Percentiles rank a stretch among this genome's conserved stretches.
Conservation (phyloP, 257 asterid genomes). For the Buddleja alternifolia region DNA sequence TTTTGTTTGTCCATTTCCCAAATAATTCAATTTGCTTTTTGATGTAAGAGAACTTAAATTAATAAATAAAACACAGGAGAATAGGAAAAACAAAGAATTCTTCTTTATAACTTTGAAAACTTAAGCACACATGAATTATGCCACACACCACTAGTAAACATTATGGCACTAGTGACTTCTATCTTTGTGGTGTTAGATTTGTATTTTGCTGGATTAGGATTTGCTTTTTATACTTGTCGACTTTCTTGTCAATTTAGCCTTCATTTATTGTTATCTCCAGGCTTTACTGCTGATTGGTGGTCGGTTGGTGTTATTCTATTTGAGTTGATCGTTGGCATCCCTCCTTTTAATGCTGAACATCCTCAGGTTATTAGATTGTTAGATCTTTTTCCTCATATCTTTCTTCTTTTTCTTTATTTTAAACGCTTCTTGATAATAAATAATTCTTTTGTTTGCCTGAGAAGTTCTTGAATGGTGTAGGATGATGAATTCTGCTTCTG, state of each 20-base stretch:
- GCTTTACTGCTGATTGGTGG: constrained; percentile 99
- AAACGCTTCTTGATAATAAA: background rate
- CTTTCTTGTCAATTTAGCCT: background rate
- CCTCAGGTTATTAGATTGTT: constrained; percentile 75
- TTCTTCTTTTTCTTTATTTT: constrained; percentile 3
- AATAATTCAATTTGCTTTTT: too few relatives aligned
- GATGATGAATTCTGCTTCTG: constrained; percentile 5
- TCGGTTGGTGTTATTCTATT: constrained; percentile 96
- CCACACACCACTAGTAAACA: background rate
- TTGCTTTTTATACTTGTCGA: constrained; percentile 9
- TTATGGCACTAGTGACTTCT: constrained; percentile 12
- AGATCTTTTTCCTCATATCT: constrained; percentile 16
- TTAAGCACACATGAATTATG: too few relatives aligned
- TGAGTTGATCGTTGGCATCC: constrained; percentile 96
- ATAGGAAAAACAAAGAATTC: too few relatives aligned
- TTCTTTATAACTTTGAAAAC: too few relatives aligned
- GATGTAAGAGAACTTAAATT: too few relatives aligned
- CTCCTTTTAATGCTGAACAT: constrained; percentile 98
- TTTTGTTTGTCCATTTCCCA: too few relatives aligned
- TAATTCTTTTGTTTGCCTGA: constrained; percentile 1
- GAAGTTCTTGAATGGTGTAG: constrained; percentile 6
- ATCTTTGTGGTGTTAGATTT: background rate
- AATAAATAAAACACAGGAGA: too few relatives aligned
- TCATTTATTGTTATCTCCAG: constrained; percentile 47
- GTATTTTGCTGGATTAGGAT: constrained; percentile 12